phyloP scores from a whole-genome alignment of 23 red algal genomes.

The Gracilariopsis chorda region DNA sequence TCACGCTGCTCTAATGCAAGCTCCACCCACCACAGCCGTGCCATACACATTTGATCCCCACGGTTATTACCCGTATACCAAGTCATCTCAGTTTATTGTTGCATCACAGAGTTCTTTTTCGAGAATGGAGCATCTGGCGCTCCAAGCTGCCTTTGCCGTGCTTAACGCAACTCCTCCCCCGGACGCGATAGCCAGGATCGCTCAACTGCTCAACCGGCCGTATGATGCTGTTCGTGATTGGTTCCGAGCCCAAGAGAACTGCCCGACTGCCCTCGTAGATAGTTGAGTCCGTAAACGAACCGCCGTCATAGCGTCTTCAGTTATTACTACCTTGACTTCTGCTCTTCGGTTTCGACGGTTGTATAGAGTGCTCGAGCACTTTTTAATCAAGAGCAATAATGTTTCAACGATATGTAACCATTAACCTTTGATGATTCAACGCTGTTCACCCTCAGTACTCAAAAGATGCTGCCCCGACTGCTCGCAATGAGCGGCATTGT shows the following conservation, averaged over 20 bases:
- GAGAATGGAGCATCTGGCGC: constrained; percentile 12
- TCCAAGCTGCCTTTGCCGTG: constrained; percentile 17
- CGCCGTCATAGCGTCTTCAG: too few species aligned
- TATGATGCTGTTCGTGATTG: constrained; percentile 22
- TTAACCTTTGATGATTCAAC: too few species aligned
- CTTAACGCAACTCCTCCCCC: not conserved
- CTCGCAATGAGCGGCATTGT: too few species aligned
- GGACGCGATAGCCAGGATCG: not conserved
- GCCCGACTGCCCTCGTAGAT: too few species aligned
- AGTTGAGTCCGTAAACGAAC: too few species aligned
- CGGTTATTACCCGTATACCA: not conserved
- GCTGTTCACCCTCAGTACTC: too few species aligned
- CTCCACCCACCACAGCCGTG: not conserved
- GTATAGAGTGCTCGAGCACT: too few species aligned
- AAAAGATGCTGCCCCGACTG: too few species aligned
- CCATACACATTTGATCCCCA: constrained; percentile 1
- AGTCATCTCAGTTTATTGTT: not conserved
- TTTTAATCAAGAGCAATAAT: too few species aligned
- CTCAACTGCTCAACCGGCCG: constrained; percentile 10
- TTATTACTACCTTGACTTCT: too few species aligned
- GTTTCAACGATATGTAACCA: too few species aligned
- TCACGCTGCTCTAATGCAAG: not conserved
- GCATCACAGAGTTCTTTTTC: constrained; percentile 8
- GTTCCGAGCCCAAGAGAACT: not conserved
- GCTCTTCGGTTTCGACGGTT: too few species aligned